A percentile compares a stretch with the other conserved stretches of the same genome.
phyloP scores from a whole-genome alignment of 106 monocot species.

The Dendrobium huoshanense region DNA sequence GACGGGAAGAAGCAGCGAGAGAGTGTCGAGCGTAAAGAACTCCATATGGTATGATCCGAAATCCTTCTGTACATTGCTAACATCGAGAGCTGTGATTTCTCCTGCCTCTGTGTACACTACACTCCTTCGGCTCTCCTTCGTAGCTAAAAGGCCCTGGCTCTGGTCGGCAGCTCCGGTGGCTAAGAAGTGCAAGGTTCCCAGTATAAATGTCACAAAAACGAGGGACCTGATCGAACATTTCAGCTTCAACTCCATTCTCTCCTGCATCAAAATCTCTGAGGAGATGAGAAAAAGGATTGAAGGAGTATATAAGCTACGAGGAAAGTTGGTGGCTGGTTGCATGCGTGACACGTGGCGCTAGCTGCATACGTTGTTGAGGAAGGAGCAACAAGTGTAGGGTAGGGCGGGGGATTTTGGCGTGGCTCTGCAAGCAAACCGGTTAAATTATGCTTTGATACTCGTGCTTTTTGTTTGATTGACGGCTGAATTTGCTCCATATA shows the following conservation, averaged over 20 bases:
- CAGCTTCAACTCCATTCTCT: background rate
- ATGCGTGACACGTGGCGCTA: background rate
- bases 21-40: conserved; percentile 67
- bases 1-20: conserved; percentile 71
- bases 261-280: background rate
- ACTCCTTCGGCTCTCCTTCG: conserved; percentile 48
- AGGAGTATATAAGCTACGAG: background rate
- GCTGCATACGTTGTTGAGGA: background rate
- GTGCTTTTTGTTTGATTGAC: too few relatives aligned
- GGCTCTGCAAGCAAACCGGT: too few relatives aligned
- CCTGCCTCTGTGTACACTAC: conserved; percentile 45
- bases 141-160: conserved; percentile 17
- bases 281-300: background rate
- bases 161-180: background rate
- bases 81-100: conserved; percentile 55
- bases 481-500: too few relatives aligned
- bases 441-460: too few relatives aligned
- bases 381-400: background rate
- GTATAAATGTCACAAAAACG: background rate
- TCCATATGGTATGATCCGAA: conserved; percentile 44
- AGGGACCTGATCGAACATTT: background rate
- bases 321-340: background rate
- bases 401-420: background rate
- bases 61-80: conserved; percentile 28
- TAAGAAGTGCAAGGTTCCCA: background rate